phyloP scores from a whole-genome alignment of 306 rosid species.

The Psophocarpus tetragonolobus region DNA sequence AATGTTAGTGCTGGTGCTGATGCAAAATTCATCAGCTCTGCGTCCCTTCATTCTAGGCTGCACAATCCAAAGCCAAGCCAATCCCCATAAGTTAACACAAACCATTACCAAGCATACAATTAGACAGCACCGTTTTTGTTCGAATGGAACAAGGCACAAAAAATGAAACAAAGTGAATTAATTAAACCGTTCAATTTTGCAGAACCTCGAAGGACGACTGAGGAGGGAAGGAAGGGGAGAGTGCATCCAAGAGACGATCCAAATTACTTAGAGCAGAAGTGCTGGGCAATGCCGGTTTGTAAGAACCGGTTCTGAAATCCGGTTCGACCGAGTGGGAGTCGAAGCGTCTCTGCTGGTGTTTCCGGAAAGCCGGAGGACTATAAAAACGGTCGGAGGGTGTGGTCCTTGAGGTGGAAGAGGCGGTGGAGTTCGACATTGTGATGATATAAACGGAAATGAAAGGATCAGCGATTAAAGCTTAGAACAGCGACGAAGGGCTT shows the following conservation, averaged over 20 bases:
- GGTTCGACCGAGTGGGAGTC: background rate
- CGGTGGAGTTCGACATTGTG: constrained; percentile 46
- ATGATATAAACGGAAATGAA: background rate
- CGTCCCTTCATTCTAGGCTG: constrained; percentile 40
- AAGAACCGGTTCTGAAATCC: constrained; percentile 6
- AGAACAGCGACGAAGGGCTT: background rate
- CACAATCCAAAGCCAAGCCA: constrained; percentile 2
- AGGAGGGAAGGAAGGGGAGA: constrained; percentile 27
- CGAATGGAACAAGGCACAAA: background rate
- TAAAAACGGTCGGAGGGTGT: constrained; percentile 37
- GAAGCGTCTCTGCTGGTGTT: constrained; percentile 15
- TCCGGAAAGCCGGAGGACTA: constrained; percentile 23
- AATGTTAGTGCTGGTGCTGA: background rate
- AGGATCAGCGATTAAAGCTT: background rate
- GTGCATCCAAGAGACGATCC: constrained; percentile 34
- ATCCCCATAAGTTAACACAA: background rate
- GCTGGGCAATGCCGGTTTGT: constrained; percentile 32
- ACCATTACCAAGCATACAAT: background rate
- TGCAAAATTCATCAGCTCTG: constrained; percentile 1
- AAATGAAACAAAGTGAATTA: background rate
- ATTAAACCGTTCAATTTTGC: background rate
- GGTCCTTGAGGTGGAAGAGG: constrained; percentile 14
- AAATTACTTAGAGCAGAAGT: constrained; percentile 17
- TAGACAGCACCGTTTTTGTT: background rate
- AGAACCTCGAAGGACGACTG: constrained; percentile 23